These are phyloP conservation scores for Wallacemonas rigidus DNA, from an alignment of 208 protist genomes.

Conservation along the genomic window DNA sequence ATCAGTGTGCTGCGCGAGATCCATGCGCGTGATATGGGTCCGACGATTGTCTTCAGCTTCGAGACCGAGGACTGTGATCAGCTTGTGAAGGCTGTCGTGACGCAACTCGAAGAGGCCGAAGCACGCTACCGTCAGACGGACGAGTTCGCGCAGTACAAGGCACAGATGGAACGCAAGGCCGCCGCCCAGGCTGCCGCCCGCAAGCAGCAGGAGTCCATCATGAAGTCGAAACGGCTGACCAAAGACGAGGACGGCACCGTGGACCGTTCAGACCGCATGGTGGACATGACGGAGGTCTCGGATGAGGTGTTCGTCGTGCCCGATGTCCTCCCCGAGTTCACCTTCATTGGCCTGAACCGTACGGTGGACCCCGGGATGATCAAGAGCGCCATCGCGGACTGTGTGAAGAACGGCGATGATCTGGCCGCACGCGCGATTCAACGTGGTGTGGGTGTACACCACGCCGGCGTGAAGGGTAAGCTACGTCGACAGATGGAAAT, in stretches of 20 bases:
- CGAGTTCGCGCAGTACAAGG: conserved; percentile 85
- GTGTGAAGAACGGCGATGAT: conserved; percentile 68
- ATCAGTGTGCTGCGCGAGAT: conserved; percentile 91
- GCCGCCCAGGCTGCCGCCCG: conserved; percentile 55
- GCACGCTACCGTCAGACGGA: conserved; percentile 75
- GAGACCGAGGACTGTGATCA: conserved; percentile 88
- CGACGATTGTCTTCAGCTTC: conserved; percentile 92
- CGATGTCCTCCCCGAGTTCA: conserved; percentile 88
- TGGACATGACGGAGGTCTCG: conserved; percentile 43
- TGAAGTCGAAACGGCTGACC: conserved; percentile 76
- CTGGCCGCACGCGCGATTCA: conserved; percentile 73
- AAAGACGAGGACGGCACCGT: conserved; percentile 78
- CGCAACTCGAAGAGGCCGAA: conserved; percentile 81
- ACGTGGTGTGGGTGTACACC: conserved; percentile 93
- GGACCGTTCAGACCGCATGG: conserved; percentile 48
- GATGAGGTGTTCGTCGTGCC: conserved; percentile 73
- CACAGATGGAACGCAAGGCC: conserved; percentile 62
- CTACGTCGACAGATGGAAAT: conserved; percentile 91
- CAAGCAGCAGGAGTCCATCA: conserved; percentile 70
- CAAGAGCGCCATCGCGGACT: conserved; percentile 55
- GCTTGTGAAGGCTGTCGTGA: conserved; percentile 78
- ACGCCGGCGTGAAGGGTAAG: conserved; percentile 87
- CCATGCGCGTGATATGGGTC: conserved; percentile 84
- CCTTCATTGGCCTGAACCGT: conserved; percentile 73
- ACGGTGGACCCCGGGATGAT: conserved; percentile 47